Evolutionary conservation across 352 stramenopile genomes (phyloP).

Genomic region (Pythium aquatile): DNA sequence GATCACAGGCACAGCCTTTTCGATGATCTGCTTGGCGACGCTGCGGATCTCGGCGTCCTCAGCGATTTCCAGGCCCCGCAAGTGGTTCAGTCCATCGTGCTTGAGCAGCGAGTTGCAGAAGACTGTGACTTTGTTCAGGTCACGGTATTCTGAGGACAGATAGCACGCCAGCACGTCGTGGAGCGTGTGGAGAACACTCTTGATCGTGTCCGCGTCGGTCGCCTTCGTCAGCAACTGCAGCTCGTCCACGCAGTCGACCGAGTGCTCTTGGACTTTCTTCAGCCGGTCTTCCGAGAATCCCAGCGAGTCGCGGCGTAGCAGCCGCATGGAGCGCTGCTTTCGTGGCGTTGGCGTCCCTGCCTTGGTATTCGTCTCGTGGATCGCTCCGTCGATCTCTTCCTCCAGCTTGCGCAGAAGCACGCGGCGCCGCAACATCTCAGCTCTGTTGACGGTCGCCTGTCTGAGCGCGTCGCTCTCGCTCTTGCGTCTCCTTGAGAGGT

Average conservation of each 20-base stretch:
- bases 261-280: constrained; percentile 55
- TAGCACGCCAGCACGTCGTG: constrained; percentile 74
- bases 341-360: constrained; percentile 1
- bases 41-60: constrained; percentile 50
- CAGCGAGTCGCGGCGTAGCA: constrained; percentile 30
- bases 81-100: constrained; percentile 65
- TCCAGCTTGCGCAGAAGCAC: constrained; percentile 69
- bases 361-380: constrained; percentile 47
- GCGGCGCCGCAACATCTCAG: constrained; percentile 62
- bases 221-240: constrained; percentile 41
- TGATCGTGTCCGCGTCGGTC: constrained; percentile 25
- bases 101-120: constrained; percentile 82
- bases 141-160: constrained; percentile 61
- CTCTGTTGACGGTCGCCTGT: constrained; percentile 46
- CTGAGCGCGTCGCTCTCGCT: constrained; percentile 69
- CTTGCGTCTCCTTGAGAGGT: constrained; percentile 55
- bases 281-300: constrained; percentile 48
- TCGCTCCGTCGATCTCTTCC: constrained; percentile 67
- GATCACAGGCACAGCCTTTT: constrained; percentile 79
- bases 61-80: constrained; percentile 55
- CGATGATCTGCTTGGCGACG: constrained; percentile 73
- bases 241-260: constrained; percentile 58
- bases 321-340: constrained; percentile 17
- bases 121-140: constrained; percentile 80
- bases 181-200: constrained; percentile 52